Evolutionary conservation across 148 eudicot genomes (phyloP).

Genomic region (Vaccinium myrtillus): DNA sequence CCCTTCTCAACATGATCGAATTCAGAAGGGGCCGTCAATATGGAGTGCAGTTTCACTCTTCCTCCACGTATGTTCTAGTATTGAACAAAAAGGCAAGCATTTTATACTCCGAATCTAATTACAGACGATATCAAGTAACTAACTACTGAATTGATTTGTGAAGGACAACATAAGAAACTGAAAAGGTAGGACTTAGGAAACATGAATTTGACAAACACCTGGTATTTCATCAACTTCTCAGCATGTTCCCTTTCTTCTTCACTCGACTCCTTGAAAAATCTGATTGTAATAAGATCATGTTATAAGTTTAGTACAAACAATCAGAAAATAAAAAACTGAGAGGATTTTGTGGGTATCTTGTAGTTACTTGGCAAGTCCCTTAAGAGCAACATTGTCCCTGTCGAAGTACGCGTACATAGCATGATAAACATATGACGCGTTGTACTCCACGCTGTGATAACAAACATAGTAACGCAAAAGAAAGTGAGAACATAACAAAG

Average conservation of each 20-base stretch:
- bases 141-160: neutral
- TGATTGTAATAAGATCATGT: slow-evolving; percentile 15
- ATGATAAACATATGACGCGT: slow-evolving; percentile 83
- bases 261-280: slow-evolving; percentile 83
- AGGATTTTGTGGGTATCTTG: neutral
- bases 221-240: slow-evolving; percentile 81
- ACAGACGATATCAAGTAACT: neutral
- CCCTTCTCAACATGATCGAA: slow-evolving; percentile 77
- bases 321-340: neutral
- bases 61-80: slow-evolving; percentile 79
- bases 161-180: neutral
- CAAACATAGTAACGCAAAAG: neutral
- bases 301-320: neutral
- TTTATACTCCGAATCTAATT: neutral
- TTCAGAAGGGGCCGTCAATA: slow-evolving; percentile 60
- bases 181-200: neutral
- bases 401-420: slow-evolving; percentile 80
- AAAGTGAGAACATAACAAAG: neutral
- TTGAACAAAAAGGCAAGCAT: neutral
- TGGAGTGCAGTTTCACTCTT: slow-evolving; percentile 55
- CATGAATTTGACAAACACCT: slow-evolving; percentile 36
- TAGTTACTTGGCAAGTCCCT: slow-evolving; percentile 79
- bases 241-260: slow-evolving; percentile 90
- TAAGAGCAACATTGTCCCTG: slow-evolving; percentile 83
- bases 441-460: slow-evolving; percentile 79